These are phyloP conservation scores for Helicocarpus griseus DNA, from an alignment of 2,329 filamentous ascomycete species.

Conservation along the genomic window DNA sequence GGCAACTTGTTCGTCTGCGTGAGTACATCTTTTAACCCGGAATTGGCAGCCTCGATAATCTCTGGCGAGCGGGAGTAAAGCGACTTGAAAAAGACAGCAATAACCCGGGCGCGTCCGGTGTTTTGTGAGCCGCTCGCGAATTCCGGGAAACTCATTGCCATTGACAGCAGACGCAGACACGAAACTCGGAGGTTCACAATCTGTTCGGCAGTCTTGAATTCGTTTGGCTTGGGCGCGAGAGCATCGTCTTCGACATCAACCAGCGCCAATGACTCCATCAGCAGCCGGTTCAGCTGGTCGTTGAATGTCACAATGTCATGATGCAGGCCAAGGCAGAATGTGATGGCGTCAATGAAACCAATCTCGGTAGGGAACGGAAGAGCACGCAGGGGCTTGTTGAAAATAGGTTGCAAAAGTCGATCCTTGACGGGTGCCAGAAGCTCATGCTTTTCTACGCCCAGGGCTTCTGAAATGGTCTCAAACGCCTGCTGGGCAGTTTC, in stretches of 20 bases:
- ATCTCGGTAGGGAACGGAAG: constrained; percentile 93
- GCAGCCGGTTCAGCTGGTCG: constrained; percentile 75
- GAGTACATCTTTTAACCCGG: constrained; percentile 78
- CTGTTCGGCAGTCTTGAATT: constrained; percentile 90
- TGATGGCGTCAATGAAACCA: constrained; percentile 95
- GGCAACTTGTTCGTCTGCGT: constrained; percentile 84
- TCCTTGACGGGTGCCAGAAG: constrained; percentile 85
- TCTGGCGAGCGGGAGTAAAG: constrained; percentile 87
- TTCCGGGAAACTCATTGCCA: constrained; percentile 85
- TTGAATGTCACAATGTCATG: constrained; percentile 85
- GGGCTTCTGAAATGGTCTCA: constrained; percentile 67
- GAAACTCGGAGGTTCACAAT: constrained; percentile 88
- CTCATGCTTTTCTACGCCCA: constrained; percentile 73
- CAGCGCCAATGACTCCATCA: constrained; percentile 87
- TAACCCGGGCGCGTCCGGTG: constrained; percentile 56
- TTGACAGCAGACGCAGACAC: constrained; percentile 85
- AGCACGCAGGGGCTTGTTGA: constrained; percentile 85
- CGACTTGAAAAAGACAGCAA: constrained; percentile 95
- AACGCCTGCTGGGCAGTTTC: constrained; percentile 76
- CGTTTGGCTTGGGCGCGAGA: constrained; percentile 80
- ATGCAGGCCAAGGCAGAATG: constrained; percentile 84
- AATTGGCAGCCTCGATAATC: constrained; percentile 88
- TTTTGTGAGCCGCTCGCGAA: constrained; percentile 70
- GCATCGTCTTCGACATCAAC: constrained; percentile 93
- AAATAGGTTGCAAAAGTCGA: constrained; percentile 79